These are phyloP conservation scores for Madurella fahalii DNA, from an alignment of 2,329 filamentous ascomycete species.

Conservation along the genomic window DNA sequence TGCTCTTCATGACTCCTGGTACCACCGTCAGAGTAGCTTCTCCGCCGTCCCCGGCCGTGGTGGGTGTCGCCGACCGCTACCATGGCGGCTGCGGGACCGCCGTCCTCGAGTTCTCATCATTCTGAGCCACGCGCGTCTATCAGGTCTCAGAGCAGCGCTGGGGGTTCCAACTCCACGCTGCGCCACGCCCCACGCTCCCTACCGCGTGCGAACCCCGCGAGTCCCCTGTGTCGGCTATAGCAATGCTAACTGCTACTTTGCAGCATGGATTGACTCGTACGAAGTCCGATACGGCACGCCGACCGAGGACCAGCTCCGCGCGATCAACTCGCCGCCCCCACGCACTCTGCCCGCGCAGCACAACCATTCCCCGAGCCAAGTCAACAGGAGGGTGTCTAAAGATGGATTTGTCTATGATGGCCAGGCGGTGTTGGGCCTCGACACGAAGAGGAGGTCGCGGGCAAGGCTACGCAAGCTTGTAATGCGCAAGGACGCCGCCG, in stretches of 20 bases:
- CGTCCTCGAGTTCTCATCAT: constrained; percentile 21
- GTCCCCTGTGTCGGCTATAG: not conserved
- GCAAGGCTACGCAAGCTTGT: constrained; percentile 45
- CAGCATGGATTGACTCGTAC: constrained; percentile 50
- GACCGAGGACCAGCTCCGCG: constrained; percentile 37
- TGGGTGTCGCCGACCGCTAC: constrained; percentile 7
- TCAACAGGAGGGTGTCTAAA: constrained; percentile 41
- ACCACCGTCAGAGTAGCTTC: not conserved
- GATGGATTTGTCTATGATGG: constrained; percentile 47
- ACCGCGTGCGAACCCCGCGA: constrained; percentile 27
- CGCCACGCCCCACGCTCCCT: constrained; percentile 23
- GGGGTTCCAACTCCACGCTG: constrained; percentile 5
- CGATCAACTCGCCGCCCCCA: constrained; percentile 37
- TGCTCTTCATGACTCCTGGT: not conserved
- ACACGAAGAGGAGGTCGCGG: constrained; percentile 24
- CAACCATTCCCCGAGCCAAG: constrained; percentile 39
- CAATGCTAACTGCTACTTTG: constrained; percentile 13
- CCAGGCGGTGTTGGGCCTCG: constrained; percentile 33
- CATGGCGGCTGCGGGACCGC: constrained; percentile 20
- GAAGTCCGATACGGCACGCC: constrained; percentile 38
- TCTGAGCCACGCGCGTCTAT: constrained; percentile 20
- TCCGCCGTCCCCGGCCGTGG: constrained; percentile 1
- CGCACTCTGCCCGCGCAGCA: constrained; percentile 39
- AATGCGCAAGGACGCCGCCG: constrained; percentile 42
- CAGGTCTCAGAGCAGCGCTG: constrained; percentile 15